Percentiles rank a stretch among this genome's conserved stretches.
These are phyloP conservation scores for Paxillus ammoniavirescens DNA, from an alignment of 768 basidiomycete species.

Conservation along the genomic window DNA sequence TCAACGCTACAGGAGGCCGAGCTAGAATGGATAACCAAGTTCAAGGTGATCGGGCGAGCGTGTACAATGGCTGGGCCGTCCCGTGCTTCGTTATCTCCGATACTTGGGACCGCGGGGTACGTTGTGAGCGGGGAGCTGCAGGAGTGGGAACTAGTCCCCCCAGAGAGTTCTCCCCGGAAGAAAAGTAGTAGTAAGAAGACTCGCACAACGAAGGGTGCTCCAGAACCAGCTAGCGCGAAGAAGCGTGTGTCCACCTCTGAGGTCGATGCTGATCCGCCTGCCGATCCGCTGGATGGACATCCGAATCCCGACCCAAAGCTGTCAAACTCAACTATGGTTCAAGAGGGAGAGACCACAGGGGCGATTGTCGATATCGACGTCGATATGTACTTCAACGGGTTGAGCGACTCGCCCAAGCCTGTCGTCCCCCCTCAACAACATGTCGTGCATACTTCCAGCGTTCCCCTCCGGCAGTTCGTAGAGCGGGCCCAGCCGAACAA, in stretches of 20 bases:
- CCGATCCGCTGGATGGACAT: not conserved
- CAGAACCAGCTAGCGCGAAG: not conserved
- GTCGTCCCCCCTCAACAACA: not conserved
- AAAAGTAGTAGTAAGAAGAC: not conserved
- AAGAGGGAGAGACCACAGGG: not conserved
- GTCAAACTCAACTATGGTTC: not conserved
- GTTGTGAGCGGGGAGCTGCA: constrained; percentile 8
- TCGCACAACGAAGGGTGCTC: not conserved
- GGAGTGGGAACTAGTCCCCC: constrained; percentile 14
- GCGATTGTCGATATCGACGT: constrained; percentile 12
- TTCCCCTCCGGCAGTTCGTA: constrained; percentile 4
- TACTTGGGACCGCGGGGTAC: constrained; percentile 6
- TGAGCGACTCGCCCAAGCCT: constrained; percentile 22
- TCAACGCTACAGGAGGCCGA: constrained; percentile 11
- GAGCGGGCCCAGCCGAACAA: not conserved
- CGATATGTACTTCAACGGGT: constrained; percentile 30
- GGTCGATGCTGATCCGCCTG: not conserved
- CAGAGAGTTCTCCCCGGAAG: not conserved
- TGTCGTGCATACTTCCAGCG: constrained; percentile 5
- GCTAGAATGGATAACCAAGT: constrained; percentile 3
- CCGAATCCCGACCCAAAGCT: not conserved
- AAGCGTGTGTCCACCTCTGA: not conserved
- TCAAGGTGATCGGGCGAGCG: not conserved
- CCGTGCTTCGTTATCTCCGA: not conserved
- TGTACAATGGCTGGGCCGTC: constrained; percentile 3